A percentile compares a stretch with the other conserved stretches of the same genome.
Conservation (phyloP, 1,284 basidiomycete species). For the Naganishia cerealis region DNA sequence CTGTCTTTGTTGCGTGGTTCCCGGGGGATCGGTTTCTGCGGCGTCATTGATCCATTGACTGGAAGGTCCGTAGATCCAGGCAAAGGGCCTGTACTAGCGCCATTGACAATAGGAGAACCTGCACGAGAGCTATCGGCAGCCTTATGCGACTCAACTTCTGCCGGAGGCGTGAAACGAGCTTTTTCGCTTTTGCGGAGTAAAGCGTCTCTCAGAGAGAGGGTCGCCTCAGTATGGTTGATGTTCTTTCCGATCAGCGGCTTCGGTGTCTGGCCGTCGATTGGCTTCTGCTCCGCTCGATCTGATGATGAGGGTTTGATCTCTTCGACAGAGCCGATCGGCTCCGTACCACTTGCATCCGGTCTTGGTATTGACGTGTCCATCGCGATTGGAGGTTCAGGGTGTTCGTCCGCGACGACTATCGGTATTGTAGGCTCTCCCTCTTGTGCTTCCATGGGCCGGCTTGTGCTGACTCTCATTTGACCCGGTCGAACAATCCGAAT, state of each 20-base stretch:
- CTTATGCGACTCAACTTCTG: neutral
- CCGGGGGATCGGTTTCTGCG: slow-evolving; percentile 18
- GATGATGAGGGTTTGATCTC: neutral
- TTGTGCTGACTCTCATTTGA: slow-evolving; percentile 6
- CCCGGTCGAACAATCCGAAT: neutral
- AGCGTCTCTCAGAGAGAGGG: slow-evolving; percentile 4
- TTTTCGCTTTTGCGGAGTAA: slow-evolving; percentile 5
- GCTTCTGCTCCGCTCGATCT: neutral
- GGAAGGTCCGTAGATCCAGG: slow-evolving; percentile 33
- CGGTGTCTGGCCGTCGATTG: neutral
- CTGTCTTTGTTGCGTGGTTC: neutral
- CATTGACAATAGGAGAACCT: neutral
- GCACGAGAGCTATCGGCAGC: slow-evolving; percentile 18
- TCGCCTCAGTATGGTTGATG: slow-evolving; percentile 1
- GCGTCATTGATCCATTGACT: slow-evolving; percentile 33
- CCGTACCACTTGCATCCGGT: neutral
- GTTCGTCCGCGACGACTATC: neutral
- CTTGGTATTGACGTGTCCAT: neutral
- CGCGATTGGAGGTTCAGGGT: neutral
- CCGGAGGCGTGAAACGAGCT: neutral
- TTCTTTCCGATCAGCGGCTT: neutral
- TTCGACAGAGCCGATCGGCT: neutral
- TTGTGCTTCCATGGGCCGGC: neutral
- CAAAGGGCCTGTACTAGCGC: slow-evolving; percentile 11
- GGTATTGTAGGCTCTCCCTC: neutral